A percentile compares a stretch with the other conserved stretches of the same genome.
These are phyloP conservation scores for Cryptococcus sp. DNA, from an alignment of 1,284 basidiomycete genomes.

Conservation along the genomic window DNA sequence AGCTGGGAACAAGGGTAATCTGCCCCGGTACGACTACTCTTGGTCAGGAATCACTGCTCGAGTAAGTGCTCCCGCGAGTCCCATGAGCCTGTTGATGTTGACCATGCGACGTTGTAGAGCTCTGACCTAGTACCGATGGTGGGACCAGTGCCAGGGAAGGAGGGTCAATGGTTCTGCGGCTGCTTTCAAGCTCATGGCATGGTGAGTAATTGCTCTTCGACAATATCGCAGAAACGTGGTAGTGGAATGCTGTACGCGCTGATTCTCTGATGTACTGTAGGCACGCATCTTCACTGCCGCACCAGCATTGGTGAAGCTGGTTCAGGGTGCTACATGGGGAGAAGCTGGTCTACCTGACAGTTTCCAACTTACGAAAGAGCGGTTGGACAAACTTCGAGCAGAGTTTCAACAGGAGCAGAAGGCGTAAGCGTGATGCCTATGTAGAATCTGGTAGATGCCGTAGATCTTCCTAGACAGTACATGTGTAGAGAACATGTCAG, in stretches of 20 bases:
- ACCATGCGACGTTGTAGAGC: slow-evolving; percentile 17
- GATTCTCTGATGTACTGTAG: slow-evolving; percentile 5
- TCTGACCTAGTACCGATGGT: slow-evolving; percentile 22
- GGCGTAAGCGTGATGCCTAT: neutral
- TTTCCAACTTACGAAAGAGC: slow-evolving; percentile 31
- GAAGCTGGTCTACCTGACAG: slow-evolving; percentile 25
- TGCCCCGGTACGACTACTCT: slow-evolving; percentile 24
- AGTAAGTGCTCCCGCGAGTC: slow-evolving; percentile 9
- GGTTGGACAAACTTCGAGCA: slow-evolving; percentile 16
- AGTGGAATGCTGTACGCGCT: no score
- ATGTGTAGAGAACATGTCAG: no score
- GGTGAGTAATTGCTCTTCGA: slow-evolving; percentile 13
- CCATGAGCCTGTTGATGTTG: neutral
- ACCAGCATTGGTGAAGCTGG: slow-evolving; percentile 29
- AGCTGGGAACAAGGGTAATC: slow-evolving; percentile 1
- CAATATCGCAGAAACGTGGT: no score
- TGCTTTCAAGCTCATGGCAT: slow-evolving; percentile 41
- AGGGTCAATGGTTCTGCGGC: slow-evolving; percentile 34
- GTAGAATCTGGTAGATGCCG: no score
- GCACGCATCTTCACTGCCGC: slow-evolving; percentile 36
- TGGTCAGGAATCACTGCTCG: slow-evolving; percentile 36
- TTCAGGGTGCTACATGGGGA: slow-evolving; percentile 27
- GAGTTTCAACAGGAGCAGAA: neutral
- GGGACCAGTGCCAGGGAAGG: slow-evolving; percentile 33
- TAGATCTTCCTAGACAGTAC: neutral